Conservation (phyloP, 2,329 filamentous ascomycete genomes). For the Harringtonia aguacate region DNA sequence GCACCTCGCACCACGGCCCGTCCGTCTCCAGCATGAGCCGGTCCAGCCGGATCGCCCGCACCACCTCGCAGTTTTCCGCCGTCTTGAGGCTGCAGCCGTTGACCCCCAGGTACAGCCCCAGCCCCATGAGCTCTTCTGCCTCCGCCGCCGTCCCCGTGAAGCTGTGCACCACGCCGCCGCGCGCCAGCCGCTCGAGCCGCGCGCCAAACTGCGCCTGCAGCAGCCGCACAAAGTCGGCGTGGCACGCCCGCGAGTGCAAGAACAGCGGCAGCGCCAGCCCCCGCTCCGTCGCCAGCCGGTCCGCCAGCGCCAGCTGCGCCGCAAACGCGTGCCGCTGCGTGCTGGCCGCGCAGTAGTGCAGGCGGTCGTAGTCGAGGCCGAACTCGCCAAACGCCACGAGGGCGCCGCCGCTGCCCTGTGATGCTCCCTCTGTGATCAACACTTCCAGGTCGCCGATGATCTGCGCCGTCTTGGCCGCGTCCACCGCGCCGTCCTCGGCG, state of each 20-base stretch:
- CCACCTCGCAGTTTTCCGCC: slow-evolving; percentile 77
- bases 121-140: slow-evolving; percentile 66
- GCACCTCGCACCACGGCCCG: slow-evolving; percentile 94
- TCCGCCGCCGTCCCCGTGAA: slow-evolving; percentile 86
- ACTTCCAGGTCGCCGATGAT: slow-evolving; percentile 50
- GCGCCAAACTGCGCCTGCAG: slow-evolving; percentile 48
- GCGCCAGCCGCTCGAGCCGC: slow-evolving; percentile 54
- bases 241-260: slow-evolving; percentile 81
- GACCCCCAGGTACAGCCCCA: slow-evolving; percentile 85
- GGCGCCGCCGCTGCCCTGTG: slow-evolving; percentile 33
- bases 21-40: slow-evolving; percentile 91
- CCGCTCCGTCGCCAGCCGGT: slow-evolving; percentile 45
- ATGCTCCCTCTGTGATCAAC: too few relatives aligned
- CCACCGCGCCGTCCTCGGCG: slow-evolving; percentile 34
- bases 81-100: slow-evolving; percentile 98
- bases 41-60: slow-evolving; percentile 67
- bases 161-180: slow-evolving; percentile 74
- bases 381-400: slow-evolving; percentile 88
- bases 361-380: slow-evolving; percentile 88
- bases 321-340: slow-evolving; percentile 80
- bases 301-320: slow-evolving; percentile 68
- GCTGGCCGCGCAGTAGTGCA: slow-evolving; percentile 70
- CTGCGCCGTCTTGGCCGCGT: slow-evolving; percentile 30
- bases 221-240: slow-evolving; percentile 69
- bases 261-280: slow-evolving; percentile 74